These are phyloP conservation scores for Arctium lappa DNA, from an alignment of 129 eudicot genomes.

Conservation along the genomic window DNA sequence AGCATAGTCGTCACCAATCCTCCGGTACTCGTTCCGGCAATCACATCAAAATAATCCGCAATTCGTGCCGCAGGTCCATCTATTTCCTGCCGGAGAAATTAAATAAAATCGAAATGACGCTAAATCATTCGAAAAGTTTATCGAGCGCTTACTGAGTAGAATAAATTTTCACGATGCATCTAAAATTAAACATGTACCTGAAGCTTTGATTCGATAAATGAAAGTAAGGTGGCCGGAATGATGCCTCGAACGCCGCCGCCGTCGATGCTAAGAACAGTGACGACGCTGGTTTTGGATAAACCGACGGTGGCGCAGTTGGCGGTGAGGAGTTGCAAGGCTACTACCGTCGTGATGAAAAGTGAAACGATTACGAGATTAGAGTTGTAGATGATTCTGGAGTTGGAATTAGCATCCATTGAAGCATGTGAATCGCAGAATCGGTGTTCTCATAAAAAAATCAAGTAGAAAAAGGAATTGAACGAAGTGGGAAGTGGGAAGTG, in stretches of 20 bases:
- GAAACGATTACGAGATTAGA: constrained; percentile 11
- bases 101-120: neutral
- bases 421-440: neutral
- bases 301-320: constrained; percentile 4
- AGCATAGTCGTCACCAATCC: constrained; percentile 70
- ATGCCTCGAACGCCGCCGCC: constrained; percentile 81
- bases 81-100: constrained; percentile 40
- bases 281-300: constrained; percentile 31
- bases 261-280: constrained; percentile 65
- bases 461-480: too few relatives aligned
- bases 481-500: too few relatives aligned
- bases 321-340: constrained; percentile 7
- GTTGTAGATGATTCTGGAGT: neutral
- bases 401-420: constrained; percentile 5
- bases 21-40: constrained; percentile 80
- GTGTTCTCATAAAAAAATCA: neutral
- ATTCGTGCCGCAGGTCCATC: constrained; percentile 70
- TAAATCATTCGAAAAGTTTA: neutral
- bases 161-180: neutral
- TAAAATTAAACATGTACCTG: constrained; percentile 34
- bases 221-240: constrained; percentile 54
- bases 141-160: neutral
- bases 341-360: neutral
- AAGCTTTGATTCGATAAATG: constrained; percentile 74
- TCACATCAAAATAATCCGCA: constrained; percentile 80